Evolutionary conservation across 177 flowering plant genomes (phyloP).

Genomic region (Tripterygium wilfordii): DNA sequence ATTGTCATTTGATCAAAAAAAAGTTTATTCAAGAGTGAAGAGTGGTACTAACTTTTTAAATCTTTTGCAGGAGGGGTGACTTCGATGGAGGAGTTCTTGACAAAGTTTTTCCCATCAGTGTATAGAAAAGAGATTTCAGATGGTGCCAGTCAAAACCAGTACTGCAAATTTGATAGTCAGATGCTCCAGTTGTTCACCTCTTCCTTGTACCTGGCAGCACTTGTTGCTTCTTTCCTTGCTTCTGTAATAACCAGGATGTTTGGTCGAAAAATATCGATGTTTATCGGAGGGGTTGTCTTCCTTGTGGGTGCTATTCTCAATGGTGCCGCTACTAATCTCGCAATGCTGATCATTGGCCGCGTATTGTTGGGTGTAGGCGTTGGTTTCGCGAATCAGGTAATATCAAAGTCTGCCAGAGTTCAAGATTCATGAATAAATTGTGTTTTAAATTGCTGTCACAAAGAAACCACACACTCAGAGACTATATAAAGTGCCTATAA

Average conservation of each 20-base stretch:
- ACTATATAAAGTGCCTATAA: too few relatives aligned
- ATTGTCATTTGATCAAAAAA: too few relatives aligned
- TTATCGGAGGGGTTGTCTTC: constrained; percentile 10
- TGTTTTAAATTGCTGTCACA: too few relatives aligned
- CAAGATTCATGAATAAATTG: too few relatives aligned
- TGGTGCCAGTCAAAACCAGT: not conserved
- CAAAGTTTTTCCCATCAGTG: constrained; percentile 7
- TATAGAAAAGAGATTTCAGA: not conserved
- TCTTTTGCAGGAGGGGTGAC: too few relatives aligned
- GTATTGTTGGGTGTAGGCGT: constrained; percentile 19
- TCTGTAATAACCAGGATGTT: constrained; percentile 8
- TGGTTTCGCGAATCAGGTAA: constrained; percentile 23
- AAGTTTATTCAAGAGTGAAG: too few relatives aligned
- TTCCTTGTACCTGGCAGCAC: constrained; percentile 16
- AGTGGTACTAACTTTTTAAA: too few relatives aligned
- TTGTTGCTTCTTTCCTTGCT: constrained; percentile 12
- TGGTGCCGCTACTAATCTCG: constrained; percentile 6
- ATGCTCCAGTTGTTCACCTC: constrained; percentile 17
- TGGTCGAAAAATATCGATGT: constrained; percentile 16
- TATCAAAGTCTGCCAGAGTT: too few relatives aligned
- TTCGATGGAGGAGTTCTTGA: too few relatives aligned
- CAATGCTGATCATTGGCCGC: constrained; percentile 16
- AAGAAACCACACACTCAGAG: too few relatives aligned
- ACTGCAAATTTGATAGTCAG: constrained; percentile 14
- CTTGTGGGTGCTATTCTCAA: constrained; percentile 11